Conservation (phyloP, 805 yeast species). For the Saccharomyces paradoxus region DNA sequence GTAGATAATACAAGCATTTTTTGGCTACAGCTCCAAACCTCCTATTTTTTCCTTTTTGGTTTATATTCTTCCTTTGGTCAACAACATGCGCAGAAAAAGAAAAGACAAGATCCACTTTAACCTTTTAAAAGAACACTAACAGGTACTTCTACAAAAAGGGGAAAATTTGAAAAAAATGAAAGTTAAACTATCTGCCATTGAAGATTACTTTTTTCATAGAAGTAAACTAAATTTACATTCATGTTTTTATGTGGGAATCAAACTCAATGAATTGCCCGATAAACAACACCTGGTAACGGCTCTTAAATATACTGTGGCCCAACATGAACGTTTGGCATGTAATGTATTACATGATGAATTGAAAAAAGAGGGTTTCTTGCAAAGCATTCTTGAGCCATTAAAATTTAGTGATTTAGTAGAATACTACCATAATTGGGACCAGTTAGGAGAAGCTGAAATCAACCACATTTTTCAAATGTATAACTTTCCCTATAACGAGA, state of each 20-base stretch:
- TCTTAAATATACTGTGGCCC: constrained; percentile 7
- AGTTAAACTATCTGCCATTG: constrained; percentile 11
- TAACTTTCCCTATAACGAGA: constrained; percentile 11
- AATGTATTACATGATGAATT: constrained; percentile 6
- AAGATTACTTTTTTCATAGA: constrained; percentile 19
- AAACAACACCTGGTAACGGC: constrained; percentile 7
- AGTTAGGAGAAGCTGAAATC: constrained; percentile 7
- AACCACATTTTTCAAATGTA: constrained; percentile 16
- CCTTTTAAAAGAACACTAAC: no score
- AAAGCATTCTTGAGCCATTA: constrained; percentile 5
- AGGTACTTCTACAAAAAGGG: neutral
- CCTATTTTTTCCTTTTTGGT: neutral
- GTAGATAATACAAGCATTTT: neutral
- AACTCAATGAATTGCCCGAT: constrained; percentile 15
- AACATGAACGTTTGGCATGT: constrained; percentile 15
- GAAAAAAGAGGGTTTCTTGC: neutral
- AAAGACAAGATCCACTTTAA: neutral
- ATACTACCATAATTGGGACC: constrained; percentile 8
- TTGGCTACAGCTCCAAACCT: neutral
- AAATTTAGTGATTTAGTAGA: constrained; percentile 18
- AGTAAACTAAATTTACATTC: constrained; percentile 22
- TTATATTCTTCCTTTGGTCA: neutral
- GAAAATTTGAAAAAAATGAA: neutral
- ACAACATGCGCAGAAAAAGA: neutral
- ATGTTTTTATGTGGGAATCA: constrained; percentile 18